Evolutionary conservation across 2,329 filamentous ascomycete genomes (phyloP), one percentile per base, ranked within the genome.

Genomic region (Biscogniauxia marginata): DNA sequence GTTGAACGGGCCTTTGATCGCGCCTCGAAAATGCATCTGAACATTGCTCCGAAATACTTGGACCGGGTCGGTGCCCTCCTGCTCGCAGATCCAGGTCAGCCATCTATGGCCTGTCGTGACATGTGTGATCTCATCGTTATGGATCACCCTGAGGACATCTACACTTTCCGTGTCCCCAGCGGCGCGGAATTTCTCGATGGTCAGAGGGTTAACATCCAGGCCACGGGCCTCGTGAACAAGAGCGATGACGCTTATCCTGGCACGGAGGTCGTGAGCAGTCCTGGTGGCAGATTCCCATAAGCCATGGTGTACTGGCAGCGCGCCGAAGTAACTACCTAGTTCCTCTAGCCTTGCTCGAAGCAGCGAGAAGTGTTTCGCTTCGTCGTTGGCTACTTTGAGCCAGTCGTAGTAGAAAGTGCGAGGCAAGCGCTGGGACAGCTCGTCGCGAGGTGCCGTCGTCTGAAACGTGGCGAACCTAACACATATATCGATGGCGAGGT

Each of bases 61-160:
- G 4, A 79, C 73, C 0, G 77, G 74, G 54, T 78, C 75, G 0
- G 73, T 75, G 11, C 67, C 71, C 63, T 79, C 77, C 47, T 78
- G 72, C 24, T 71, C 66, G 50, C 77, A 79, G 20, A 79, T 78
- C 77, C 77, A 79, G 1, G 70, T 74, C 43, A 79, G 55, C 77
- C 77, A 79, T 30, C 76, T 65, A 56, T 79, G 76, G 4, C 76
- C 77, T 4, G 76, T 78, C 0, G 77, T 79, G 19, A 79, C 76
- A 58, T 79, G 77, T 0, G 77, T 79, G 45, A 79, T 78, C 60
- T 79, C 77, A 46, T 79, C 77, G 50, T 77, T 77, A 51, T 79
- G 77, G 25, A 79, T 79, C 20, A 78, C 66, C 34, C 73, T 73
- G 53, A 79, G 58, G 3, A 67, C 66, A 8, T 73, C 67, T 13